These are phyloP conservation scores for Pseudophaeomoniella oleicola DNA, from an alignment of 2,329 filamentous ascomycete genomes.

Conservation along the genomic window DNA sequence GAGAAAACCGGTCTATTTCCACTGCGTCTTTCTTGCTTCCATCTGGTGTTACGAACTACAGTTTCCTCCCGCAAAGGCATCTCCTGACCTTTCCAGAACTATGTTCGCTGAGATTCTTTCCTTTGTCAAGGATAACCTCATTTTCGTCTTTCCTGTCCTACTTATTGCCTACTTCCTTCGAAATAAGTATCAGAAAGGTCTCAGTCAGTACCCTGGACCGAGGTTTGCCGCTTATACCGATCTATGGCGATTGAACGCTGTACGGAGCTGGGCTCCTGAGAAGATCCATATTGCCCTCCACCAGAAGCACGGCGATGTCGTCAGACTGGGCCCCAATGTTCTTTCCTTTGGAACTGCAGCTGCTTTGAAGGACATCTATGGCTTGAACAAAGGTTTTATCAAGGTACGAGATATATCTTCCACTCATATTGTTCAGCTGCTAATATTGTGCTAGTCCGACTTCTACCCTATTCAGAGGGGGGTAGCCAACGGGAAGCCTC, in stretches of 20 bases:
- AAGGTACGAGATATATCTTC: conserved; percentile 40
- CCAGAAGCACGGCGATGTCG: conserved; percentile 55
- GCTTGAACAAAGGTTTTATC: conserved; percentile 63
- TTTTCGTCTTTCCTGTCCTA: conserved; percentile 5
- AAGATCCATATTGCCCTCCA: conserved; percentile 55
- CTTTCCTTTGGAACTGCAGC: conserved; percentile 61
- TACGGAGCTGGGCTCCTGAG: conserved; percentile 49
- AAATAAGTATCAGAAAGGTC: conserved; percentile 13
- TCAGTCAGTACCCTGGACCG: conserved; percentile 49
- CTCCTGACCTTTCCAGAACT: too few relatives aligned
- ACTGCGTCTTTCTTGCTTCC: too few relatives aligned
- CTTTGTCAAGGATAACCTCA: conserved; percentile 8
- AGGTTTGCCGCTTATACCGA: conserved; percentile 54
- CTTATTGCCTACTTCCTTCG: conserved; percentile 7
- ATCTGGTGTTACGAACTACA: too few relatives aligned
- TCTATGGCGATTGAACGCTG: conserved; percentile 61
- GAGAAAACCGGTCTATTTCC: too few relatives aligned
- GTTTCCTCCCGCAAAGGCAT: too few relatives aligned
- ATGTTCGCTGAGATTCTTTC: conserved; percentile 11
- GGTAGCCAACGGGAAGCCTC: conserved; percentile 50
- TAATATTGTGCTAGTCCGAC: conserved; percentile 41
- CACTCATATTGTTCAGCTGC: conserved; percentile 1
- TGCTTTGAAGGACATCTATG: conserved; percentile 64
- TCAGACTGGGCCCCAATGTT: conserved; percentile 59
- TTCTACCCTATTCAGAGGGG: conserved; percentile 72